Base-by-base conservation (phyloP, 306 rosid genomes). In the Cucurbita moschata region DNA sequence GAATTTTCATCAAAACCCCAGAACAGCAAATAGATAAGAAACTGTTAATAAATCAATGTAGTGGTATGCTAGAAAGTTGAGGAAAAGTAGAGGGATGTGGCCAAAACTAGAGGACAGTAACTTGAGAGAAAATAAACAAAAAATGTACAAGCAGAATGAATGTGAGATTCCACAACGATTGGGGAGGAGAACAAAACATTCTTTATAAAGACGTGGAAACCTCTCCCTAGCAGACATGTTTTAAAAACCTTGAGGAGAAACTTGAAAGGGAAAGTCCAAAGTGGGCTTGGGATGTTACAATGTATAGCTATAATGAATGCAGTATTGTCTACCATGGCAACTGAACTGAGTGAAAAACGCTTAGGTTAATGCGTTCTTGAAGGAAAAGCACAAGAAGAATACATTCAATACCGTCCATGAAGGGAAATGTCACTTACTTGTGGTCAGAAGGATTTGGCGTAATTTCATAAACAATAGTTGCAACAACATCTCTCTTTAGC, bases 361-460 rank as follows among this genome's bases (percentile, higher is more conserved):
- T 23, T 26, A 49, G 14, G 3, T 26, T 46, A 69, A 46, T 69
- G 46, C 75, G 60, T 71, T 55, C 62, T 39, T 51, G 62, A n/a
- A 71, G 50, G 9, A 16, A 26, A 50, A 35, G 11, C 8, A 38
- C n/a, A 30, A 42, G 72, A 44, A 67, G 15, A 19, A 46, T 37
- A 74, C 10, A n/a, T 7, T 14, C 37, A 54, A 43, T 14, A 58
- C 13, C 18, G 23, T 40, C 38, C 73, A 21, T 37, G 14, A 38
- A 50, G n/a, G 59, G 54, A 75, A 73, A 4, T 65, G 43, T 73
- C 18, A 82, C 88, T 84, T 85, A 91, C 99, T 94, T 94, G 91
- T 94, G 99, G 71, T 94, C 99, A 40, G 99, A 91, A 74, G 99
- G 99, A 87, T 94, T 94, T 68, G 99, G 99, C 84, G 51, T 86